Conservation (phyloP, 2,329 filamentous ascomycete genomes). For the Hirsutella minnesotensis region DNA sequence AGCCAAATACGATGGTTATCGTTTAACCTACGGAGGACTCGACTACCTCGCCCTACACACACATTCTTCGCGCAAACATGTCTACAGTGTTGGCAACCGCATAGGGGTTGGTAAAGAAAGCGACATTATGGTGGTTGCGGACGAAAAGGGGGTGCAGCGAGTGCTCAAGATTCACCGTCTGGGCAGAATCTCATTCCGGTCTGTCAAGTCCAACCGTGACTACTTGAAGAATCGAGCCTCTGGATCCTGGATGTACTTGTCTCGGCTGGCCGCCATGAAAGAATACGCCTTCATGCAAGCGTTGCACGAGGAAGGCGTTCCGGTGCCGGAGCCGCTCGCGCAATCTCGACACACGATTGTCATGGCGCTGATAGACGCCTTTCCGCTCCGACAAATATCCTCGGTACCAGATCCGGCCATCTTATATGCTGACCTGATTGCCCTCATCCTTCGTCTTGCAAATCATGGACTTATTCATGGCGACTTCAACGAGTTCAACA, state of each 20-base stretch:
- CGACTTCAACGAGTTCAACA: constrained; percentile 99
- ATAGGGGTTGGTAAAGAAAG: constrained; percentile 97
- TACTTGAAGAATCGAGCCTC: constrained; percentile 73
- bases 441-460: constrained; percentile 73
- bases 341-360: constrained; percentile 93
- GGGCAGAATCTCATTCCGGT: constrained; percentile 91
- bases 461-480: constrained; percentile 87
- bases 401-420: constrained; percentile 69
- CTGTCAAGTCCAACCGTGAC: constrained; percentile 90
- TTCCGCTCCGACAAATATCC: constrained; percentile 80
- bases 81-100: constrained; percentile 89
- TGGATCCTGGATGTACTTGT: constrained; percentile 97
- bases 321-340: constrained; percentile 75
- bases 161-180: constrained; percentile 94
- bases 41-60: constrained; percentile 96
- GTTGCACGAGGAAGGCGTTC: constrained; percentile 71
- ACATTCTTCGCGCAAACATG: constrained; percentile 63
- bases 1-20: constrained; percentile 93
- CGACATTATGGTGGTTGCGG: constrained; percentile 89
- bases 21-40: constrained; percentile 88
- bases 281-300: constrained; percentile 93
- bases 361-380: constrained; percentile 88
- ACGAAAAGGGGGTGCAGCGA: constrained; percentile 61
- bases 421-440: constrained; percentile 88
- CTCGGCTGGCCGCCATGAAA: constrained; percentile 80